These are phyloP conservation scores for Yarrowia porcina DNA, from an alignment of 805 yeast species.

Conservation along the genomic window DNA sequence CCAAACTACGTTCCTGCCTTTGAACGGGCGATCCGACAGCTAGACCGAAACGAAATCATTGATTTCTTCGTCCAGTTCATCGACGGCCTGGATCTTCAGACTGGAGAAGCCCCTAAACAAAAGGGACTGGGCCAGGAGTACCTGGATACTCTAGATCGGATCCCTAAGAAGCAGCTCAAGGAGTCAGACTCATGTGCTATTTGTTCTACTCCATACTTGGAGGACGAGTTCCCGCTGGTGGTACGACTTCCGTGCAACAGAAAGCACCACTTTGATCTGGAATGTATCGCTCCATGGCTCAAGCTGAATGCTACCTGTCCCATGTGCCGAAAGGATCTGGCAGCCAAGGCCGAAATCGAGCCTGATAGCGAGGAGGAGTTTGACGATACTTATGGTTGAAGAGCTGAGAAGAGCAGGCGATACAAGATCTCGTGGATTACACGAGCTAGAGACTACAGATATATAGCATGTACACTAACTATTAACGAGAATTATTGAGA, in stretches of 20 bases:
- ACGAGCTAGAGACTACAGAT: background rate
- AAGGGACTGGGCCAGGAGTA: conserved; percentile 46
- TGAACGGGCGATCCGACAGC: conserved; percentile 23
- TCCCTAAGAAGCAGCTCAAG: conserved; percentile 46
- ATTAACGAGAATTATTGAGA: too few species aligned
- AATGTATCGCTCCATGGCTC: conserved; percentile 89
- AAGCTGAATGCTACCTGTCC: conserved; percentile 65
- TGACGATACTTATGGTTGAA: conserved; percentile 70
- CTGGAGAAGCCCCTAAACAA: conserved; percentile 1
- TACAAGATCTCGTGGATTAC: background rate
- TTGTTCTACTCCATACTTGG: conserved; percentile 68
- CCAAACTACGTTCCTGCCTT: conserved; percentile 17
- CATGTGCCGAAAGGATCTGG: conserved; percentile 72
- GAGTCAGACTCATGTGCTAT: conserved; percentile 71
- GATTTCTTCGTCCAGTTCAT: conserved; percentile 22
- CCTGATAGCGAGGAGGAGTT: conserved; percentile 52
- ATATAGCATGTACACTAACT: conserved; percentile 19
- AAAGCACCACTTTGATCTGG: conserved; percentile 77
- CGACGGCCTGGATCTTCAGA: conserved; percentile 12
- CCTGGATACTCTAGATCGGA: conserved; percentile 74
- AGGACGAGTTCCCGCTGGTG: conserved; percentile 74
- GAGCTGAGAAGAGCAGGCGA: background rate
- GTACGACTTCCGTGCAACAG: conserved; percentile 68
- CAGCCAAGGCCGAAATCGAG: conserved; percentile 47
- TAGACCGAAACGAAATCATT: conserved; percentile 14